Conservation (phyloP, 2,329 filamentous ascomycete genomes). For the Sporothrix globosa region DNA sequence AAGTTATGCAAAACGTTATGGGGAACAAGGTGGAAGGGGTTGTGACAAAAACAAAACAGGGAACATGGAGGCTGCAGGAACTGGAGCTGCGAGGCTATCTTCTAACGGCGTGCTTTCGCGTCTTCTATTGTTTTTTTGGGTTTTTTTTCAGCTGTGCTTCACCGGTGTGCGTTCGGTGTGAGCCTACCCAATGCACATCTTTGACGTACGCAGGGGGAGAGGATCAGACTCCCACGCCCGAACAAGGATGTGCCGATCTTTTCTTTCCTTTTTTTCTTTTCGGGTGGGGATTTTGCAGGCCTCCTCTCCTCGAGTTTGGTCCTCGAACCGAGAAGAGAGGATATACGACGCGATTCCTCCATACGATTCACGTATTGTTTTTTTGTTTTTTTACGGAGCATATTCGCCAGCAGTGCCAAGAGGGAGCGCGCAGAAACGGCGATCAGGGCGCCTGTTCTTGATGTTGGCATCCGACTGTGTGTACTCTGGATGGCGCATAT, state of each 20-base stretch:
- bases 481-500: not conserved
- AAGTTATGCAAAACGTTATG: not conserved
- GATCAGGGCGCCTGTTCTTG: too few relatives aligned
- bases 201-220: not conserved
- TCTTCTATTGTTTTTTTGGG: not conserved
- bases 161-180: constrained; percentile 1
- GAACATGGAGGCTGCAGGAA: not conserved
- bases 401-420: too few relatives aligned
- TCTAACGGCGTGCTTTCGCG: not conserved
- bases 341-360: too few relatives aligned
- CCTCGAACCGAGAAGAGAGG: too few relatives aligned
- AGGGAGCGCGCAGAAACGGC: too few relatives aligned
- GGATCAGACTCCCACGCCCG: not conserved
- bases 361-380: too few relatives aligned
- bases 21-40: not conserved
- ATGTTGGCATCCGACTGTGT: not conserved
- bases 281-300: too few relatives aligned
- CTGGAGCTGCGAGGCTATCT: not conserved
- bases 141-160: constrained; percentile 1
- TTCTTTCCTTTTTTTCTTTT: not conserved
- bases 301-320: too few relatives aligned
- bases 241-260: not conserved
- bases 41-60: too few relatives aligned
- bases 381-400: too few relatives aligned
- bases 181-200: not conserved